These are phyloP conservation scores for Hymenoscyphus scutula DNA, from an alignment of 2,329 filamentous ascomycete genomes.

Conservation along the genomic window DNA sequence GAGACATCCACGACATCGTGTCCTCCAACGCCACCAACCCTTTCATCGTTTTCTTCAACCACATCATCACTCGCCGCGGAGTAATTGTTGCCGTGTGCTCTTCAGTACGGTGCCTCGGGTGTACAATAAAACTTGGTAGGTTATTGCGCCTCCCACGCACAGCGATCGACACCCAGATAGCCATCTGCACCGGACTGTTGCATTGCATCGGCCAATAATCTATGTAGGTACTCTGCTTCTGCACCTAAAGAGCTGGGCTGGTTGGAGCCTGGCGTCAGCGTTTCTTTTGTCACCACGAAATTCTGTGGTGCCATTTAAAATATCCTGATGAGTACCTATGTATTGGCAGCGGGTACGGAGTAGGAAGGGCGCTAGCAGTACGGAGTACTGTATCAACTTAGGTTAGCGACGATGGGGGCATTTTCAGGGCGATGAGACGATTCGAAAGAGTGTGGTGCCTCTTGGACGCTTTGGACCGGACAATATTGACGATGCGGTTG, in stretches of 20 bases:
- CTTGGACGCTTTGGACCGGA: neutral
- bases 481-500: neutral
- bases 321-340: neutral
- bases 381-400: too few relatives aligned
- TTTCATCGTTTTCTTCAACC: neutral
- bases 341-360: neutral
- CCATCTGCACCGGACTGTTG: neutral
- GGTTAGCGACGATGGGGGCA: neutral
- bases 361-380: neutral
- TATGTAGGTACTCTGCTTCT: neutral
- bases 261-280: neutral
- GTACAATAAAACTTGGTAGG: neutral
- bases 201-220: constrained; percentile 3
- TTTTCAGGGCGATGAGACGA: neutral
- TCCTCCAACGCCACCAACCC: neutral
- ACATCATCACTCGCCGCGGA: neutral
- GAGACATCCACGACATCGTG: neutral
- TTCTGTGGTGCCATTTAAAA: neutral
- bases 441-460: neutral
- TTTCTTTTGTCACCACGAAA: neutral
- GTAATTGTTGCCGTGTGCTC: neutral
- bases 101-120: too few relatives aligned
- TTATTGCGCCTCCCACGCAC: neutral
- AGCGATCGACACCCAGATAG: neutral
- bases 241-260: neutral